Conservation (phyloP, 306 rosid genomes). For the Begonia loranthoides region DNA sequence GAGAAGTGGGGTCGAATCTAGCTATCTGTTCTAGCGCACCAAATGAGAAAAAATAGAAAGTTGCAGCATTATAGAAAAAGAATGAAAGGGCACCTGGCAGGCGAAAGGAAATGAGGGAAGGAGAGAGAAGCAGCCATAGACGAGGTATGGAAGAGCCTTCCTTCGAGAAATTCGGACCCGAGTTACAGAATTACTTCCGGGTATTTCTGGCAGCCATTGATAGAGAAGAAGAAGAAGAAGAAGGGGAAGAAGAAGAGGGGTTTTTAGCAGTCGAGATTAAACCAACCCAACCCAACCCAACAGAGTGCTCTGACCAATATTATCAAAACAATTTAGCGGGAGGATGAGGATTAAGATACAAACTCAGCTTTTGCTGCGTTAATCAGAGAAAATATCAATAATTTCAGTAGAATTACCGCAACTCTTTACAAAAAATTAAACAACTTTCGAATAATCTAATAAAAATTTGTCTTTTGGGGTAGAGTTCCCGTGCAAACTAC, state of each 20-base stretch:
- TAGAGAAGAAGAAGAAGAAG: conserved; percentile 6
- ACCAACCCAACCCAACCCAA: background rate
- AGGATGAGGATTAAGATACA: conserved; percentile 2
- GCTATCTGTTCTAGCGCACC: too few species aligned
- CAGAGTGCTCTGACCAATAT: conserved; percentile 1
- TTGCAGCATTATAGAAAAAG: background rate
- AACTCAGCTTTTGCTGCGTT: too few species aligned
- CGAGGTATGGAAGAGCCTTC: conserved; percentile 9
- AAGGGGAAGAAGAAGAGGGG: conserved; percentile 11
- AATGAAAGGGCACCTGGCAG: conserved; percentile 48
- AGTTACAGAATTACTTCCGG: conserved; percentile 1
- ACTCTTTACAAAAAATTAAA: too few species aligned
- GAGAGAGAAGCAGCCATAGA: conserved; percentile 46
- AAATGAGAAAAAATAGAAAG: too few species aligned
- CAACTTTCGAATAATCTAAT: too few species aligned
- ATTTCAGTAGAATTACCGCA: too few species aligned
- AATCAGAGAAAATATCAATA: too few species aligned
- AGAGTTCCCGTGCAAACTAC: too few species aligned
- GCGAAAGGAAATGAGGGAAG: conserved; percentile 38
- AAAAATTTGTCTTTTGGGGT: too few species aligned
- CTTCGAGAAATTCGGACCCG: conserved; percentile 8
- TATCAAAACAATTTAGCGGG: conserved; percentile 5
- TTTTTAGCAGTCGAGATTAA: conserved; percentile 11
- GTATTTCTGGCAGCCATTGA: conserved; percentile 17
- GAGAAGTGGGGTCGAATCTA: too few species aligned